Percentiles rank a stretch among this genome's conserved stretches.
Evolutionary conservation across 1,284 basidiomycete genomes (phyloP).

Genomic region (Ceratorhiza oryzae-sativae): DNA sequence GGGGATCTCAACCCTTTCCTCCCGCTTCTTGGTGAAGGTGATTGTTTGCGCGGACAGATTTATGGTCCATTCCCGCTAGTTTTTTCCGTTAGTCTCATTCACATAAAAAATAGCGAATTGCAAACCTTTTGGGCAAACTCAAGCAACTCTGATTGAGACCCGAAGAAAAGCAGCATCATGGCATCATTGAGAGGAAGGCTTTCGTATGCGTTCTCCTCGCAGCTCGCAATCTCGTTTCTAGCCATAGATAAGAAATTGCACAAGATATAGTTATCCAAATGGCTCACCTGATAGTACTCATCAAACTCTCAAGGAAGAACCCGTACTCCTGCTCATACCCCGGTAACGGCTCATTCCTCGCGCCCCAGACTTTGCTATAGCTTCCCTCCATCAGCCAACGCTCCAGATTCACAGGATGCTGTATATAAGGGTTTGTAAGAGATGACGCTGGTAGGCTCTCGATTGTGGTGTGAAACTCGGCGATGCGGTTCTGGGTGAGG

Average conservation of each 20-base stretch:
- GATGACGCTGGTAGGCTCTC: slow-evolving; percentile 86
- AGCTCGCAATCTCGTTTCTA: slow-evolving; percentile 92
- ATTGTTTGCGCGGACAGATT: slow-evolving; percentile 67
- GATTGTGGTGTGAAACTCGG: slow-evolving; percentile 98
- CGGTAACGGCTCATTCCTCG: slow-evolving; percentile 68
- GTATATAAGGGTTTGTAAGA: slow-evolving; percentile 80
- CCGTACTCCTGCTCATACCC: slow-evolving; percentile 88
- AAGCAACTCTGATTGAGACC: slow-evolving; percentile 75
- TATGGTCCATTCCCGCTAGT: slow-evolving; percentile 75
- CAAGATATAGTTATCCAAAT: background rate
- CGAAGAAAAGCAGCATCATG: slow-evolving; percentile 87
- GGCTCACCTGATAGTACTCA: slow-evolving; percentile 86
- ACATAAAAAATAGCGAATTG: slow-evolving; percentile 39
- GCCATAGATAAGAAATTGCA: slow-evolving; percentile 13
- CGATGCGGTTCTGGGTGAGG: slow-evolving; percentile 94
- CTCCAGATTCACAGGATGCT: slow-evolving; percentile 89
- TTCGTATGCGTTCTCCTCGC: slow-evolving; percentile 89
- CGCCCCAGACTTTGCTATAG: slow-evolving; percentile 98
- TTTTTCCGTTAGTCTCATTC: slow-evolving; percentile 31
- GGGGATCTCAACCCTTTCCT: slow-evolving; percentile 81
- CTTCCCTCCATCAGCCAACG: slow-evolving; percentile 99
- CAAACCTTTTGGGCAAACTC: slow-evolving; percentile 77
- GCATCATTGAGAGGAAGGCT: slow-evolving; percentile 88
- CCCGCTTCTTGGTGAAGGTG: slow-evolving; percentile 71
- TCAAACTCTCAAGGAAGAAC: slow-evolving; percentile 88